phyloP scores from a whole-genome alignment of 257 asterid genomes.

The Nicotiana tabacum region DNA sequence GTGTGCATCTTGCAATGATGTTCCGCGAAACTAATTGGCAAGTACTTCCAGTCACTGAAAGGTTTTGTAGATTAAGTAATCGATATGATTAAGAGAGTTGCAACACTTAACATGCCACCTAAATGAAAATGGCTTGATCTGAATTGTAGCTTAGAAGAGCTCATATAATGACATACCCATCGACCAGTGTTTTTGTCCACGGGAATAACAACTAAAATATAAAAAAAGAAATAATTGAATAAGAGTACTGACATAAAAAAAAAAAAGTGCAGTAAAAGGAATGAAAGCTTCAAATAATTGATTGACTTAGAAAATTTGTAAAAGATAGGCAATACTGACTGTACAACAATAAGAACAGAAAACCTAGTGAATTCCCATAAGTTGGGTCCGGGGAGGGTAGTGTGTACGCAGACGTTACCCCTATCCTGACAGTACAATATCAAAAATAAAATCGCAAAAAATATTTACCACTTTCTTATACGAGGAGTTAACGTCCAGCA shows the following conservation, averaged over 20 bases:
- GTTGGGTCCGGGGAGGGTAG: too few relatives aligned
- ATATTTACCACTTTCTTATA: slow-evolving; percentile 54
- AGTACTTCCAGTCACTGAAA: not conserved
- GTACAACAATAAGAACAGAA: not conserved
- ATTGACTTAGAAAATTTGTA: not conserved
- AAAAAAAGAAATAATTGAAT: not conserved
- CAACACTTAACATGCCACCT: not conserved
- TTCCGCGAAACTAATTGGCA: not conserved
- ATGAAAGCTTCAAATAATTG: not conserved
- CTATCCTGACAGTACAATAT: not conserved
- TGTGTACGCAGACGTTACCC: too few relatives aligned
- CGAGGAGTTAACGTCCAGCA: slow-evolving; percentile 81
- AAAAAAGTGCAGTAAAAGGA: not conserved
- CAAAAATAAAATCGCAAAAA: not conserved
- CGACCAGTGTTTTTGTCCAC: not conserved
- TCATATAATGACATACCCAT: not conserved
- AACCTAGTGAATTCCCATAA: too few relatives aligned
- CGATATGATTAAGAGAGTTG: not conserved
- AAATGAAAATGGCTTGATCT: not conserved
- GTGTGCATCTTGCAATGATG: not conserved
- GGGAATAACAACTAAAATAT: not conserved
- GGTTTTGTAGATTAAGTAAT: not conserved
- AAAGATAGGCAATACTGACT: not conserved
- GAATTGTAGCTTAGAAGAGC: not conserved
- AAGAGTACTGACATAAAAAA: not conserved